Percentiles rank a stretch among this genome's conserved stretches.
These are phyloP conservation scores for Pyrus communis DNA, from an alignment of 306 rosid species.

Conservation along the genomic window DNA sequence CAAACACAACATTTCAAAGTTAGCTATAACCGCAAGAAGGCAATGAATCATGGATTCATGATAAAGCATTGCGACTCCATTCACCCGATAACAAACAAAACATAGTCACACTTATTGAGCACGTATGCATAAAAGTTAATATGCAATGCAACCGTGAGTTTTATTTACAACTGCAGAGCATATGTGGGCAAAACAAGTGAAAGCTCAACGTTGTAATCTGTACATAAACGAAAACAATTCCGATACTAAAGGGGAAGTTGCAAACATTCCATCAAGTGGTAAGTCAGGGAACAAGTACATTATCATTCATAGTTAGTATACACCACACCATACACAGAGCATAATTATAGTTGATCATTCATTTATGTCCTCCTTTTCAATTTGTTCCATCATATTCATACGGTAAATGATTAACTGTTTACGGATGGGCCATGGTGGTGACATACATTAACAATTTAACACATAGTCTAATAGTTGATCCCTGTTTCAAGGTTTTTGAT, in stretches of 20 bases:
- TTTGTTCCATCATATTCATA: background rate
- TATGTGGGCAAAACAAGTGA: background rate
- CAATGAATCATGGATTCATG: background rate
- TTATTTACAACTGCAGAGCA: background rate
- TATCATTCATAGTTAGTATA: background rate
- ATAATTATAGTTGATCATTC: background rate
- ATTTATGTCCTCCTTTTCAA: background rate
- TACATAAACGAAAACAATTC: background rate
- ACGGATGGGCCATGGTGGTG: background rate
- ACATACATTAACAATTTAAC: background rate
- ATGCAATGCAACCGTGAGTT: background rate
- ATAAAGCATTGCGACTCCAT: background rate
- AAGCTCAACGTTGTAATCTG: background rate
- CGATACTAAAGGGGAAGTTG: background rate
- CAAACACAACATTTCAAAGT: background rate
- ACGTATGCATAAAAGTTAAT: background rate
- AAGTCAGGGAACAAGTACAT: background rate
- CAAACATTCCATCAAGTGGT: background rate
- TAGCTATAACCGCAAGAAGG: background rate
- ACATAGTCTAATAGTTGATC: background rate
- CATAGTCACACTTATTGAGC: no score
- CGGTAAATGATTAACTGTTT: background rate
- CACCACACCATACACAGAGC: background rate
- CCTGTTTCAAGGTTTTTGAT: background rate
- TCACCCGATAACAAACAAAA: background rate